A percentile compares a stretch with the other conserved stretches of the same genome.
phyloP scores from a whole-genome alignment of 139 green algal genomes.

The Coelastrella sp. region DNA sequence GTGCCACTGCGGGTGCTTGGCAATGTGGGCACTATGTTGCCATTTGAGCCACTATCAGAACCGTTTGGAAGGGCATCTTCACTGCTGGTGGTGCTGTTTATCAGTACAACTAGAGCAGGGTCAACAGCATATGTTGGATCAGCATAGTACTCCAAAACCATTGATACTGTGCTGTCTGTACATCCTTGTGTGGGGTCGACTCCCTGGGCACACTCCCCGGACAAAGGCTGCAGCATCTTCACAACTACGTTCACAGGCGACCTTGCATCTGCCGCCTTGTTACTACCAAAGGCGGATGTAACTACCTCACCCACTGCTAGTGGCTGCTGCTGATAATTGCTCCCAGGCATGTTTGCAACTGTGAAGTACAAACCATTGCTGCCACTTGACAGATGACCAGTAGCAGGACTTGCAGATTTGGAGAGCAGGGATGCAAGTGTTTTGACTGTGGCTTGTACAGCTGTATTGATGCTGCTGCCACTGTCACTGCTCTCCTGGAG shows the following conservation, averaged over 20 bases:
- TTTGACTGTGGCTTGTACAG: background rate
- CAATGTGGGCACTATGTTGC: too few relatives aligned
- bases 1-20: too few relatives aligned
- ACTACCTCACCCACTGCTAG: slow-evolving; percentile 8
- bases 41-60: too few relatives aligned
- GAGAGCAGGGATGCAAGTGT: background rate
- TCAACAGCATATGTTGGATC: background rate
- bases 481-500: background rate
- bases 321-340: background rate
- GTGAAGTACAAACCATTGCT: background rate
- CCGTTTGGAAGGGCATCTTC: too few relatives aligned
- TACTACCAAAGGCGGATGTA: background rate
- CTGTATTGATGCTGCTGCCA: background rate
- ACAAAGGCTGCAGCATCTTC: background rate
- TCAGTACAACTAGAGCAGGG: background rate
- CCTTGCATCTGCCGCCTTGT: background rate
- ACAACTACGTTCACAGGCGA: background rate
- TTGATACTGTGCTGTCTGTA: background rate
- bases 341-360: background rate
- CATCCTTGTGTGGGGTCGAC: background rate
- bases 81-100: too few relatives aligned
- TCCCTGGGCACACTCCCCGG: background rate
- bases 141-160: background rate
- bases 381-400: background rate
- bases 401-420: background rate